A percentile compares a stretch with the other conserved stretches of the same genome.
phyloP scores from a whole-genome alignment of 805 yeast species.

The Metschnikowia henanensis region DNA sequence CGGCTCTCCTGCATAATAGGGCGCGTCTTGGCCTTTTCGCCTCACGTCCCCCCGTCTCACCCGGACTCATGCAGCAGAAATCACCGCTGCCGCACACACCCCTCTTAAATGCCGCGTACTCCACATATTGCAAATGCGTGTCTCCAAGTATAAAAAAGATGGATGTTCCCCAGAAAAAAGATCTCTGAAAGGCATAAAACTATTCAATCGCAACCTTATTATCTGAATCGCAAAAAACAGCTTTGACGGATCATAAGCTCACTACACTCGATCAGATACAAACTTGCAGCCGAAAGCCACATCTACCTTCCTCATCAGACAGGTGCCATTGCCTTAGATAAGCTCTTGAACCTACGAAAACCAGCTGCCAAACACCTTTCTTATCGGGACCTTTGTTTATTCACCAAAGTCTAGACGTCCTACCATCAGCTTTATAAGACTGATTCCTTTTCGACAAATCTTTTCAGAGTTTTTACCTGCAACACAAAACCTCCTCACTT shows the following conservation, averaged over 20 bases:
- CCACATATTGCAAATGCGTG: conserved; percentile 11
- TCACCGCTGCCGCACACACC: conserved; percentile 9
- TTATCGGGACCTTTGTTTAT: conserved; percentile 2
- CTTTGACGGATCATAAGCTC: too few relatives aligned
- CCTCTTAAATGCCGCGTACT: conserved; percentile 11
- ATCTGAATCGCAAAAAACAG: too few relatives aligned
- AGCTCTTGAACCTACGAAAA: conserved; percentile 1
- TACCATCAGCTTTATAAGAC: neutral
- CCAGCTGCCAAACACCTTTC: conserved; percentile 2
- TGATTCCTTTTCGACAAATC: too few relatives aligned
- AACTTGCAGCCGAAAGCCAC: neutral
- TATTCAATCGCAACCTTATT: too few relatives aligned
- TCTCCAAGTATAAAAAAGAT: conserved; percentile 6
- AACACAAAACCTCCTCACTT: too few relatives aligned
- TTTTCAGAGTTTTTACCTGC: too few relatives aligned
- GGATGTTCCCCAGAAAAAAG: conserved; percentile 2
- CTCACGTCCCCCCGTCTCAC: conserved; percentile 5
- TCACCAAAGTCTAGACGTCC: neutral
- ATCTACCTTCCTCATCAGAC: conserved; percentile 5
- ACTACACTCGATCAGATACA: neutral
- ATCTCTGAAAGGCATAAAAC: too few relatives aligned
- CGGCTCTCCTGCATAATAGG: conserved; percentile 4
- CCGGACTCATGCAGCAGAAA: conserved; percentile 6
- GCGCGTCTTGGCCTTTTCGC: neutral
- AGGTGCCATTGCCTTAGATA: conserved; percentile 6